Evolutionary conservation across 805 yeast genomes (phyloP), one percentile per base, ranked within the genome.

Genomic region (Wickerhamiella domercqiae): DNA sequence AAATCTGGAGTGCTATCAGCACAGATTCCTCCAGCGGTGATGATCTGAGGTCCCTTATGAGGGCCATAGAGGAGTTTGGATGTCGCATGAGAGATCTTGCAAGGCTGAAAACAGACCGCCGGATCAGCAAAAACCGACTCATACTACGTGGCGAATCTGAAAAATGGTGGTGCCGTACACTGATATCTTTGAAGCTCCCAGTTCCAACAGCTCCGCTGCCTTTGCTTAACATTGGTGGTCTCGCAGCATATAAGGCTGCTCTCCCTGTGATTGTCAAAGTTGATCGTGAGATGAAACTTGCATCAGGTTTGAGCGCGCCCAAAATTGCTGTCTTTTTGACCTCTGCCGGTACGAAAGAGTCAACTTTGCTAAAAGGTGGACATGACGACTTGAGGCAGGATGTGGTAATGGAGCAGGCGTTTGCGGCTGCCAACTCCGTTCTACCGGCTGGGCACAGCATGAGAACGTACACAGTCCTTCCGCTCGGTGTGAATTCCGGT

Each of bases 341-440:
- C 13, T 64, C 75, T 0, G 68, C 73, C 49, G 97, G 97, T 0
- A 44, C 55, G 0, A 49, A 40, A 0, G 76, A 71, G 41, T 71
- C 64, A 39, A 67, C 78, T 52, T 61, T 90, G 15, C 59, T 86
- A 46, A 90, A 90, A 53, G 34, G 37, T 13, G 84, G 93, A 4
- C 68, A 81, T 7, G 98, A 90, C 58, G 98, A 90, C 57, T 61
- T 90, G 37, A 63, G 97, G 36, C 98, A 93, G 57, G 99, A 90
- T 59, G 80, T 94, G 0, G 82, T 90, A 39, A 93, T 90, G 98
- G 93, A 87, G 54, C 97, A 90, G 53, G 97, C 87, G 1, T 90
- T 93, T 55, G 78, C 69, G 16, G 81, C 84, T 49, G 94, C 84
- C 13, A 84, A 86, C 50, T 56, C 62, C 2, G 59, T 87, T 40